Base-by-base conservation (phyloP, 129 eudicot genomes). In the Flaveria brownii region DNA sequence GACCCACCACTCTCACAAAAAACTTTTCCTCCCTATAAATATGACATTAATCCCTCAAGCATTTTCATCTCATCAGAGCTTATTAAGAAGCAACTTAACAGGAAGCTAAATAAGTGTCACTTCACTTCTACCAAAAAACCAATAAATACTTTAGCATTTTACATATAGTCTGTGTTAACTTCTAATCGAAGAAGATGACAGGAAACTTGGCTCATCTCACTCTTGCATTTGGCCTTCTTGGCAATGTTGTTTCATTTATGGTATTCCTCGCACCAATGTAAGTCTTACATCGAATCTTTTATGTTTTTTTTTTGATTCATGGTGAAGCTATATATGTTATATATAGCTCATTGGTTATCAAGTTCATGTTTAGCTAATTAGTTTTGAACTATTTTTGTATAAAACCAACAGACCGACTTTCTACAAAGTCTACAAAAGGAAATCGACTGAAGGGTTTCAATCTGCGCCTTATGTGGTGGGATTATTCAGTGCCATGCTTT, bases 181-280 rank as follows among this genome's bases (percentile, higher is more conserved):
- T 49, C 62, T 63, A 56, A 52, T 17, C 46, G 15, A 65, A 74
- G 61, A 28, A 82, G 60, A 85, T 85, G 85, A 74, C 72, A 18
- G 75, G 46, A 23, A 70, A 74, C 77, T 85, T 81, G 79, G 77
- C 76, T 70, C 83, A 88, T 33, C 86, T 79, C 84, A 78, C 88
- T 77, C 81, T 91, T 82, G 95, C 85, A 16, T 91, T 88, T 78
- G 97, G 97, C 54, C 85, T 91, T 71, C 90, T 91, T 65, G 97
- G 97, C 52, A 91, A 88, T 67, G 57, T 88, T n/a, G 82, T 91
- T 75, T 91, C 97, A 1, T 88, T 88, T 75, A 45, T 85, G 84
- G 97, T 88, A 63, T 91, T 84, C 63, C 93, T 91, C 49, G 85
- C 97, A 65, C 97, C 97, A 78, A 57, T 91, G 97, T 91, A 79